Evolutionary conservation across 768 basidiomycete genomes (phyloP).

Genomic region (Suillus lakei): DNA sequence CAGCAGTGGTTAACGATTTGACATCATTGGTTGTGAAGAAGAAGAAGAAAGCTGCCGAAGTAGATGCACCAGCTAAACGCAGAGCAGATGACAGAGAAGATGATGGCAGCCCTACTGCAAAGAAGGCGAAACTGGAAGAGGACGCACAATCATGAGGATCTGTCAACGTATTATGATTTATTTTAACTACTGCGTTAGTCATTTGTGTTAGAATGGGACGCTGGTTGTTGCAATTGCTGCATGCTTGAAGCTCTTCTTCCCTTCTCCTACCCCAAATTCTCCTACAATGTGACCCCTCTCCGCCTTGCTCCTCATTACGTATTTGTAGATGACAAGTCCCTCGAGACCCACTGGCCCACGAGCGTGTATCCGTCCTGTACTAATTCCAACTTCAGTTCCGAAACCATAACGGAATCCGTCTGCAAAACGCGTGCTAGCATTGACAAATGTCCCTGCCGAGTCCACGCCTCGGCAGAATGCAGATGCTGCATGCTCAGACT

Average conservation of each 20-base stretch:
- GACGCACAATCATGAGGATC: conserved; percentile 24
- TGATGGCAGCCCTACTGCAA: conserved; percentile 49
- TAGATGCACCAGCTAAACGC: conserved; percentile 55
- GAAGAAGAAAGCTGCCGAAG: conserved; percentile 59
- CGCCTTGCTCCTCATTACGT: conserved; percentile 81
- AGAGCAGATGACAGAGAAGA: conserved; percentile 64
- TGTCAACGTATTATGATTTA: conserved; percentile 3
- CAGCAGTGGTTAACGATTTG: conserved; percentile 73
- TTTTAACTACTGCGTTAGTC: not conserved
- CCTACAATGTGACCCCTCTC: conserved; percentile 81
- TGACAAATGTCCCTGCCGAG: conserved; percentile 90
- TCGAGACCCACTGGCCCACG: conserved; percentile 95
- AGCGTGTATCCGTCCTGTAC: conserved; percentile 95
- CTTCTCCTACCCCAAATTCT: conserved; percentile 77
- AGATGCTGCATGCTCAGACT: conserved; percentile 64
- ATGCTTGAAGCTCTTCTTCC: conserved; percentile 79
- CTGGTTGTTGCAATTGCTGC: conserved; percentile 23
- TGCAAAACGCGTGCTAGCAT: conserved; percentile 94
- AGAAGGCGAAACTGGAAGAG: conserved; percentile 67
- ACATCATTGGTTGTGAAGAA: conserved; percentile 89
- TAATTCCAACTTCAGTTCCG: conserved; percentile 97
- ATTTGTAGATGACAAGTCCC: conserved; percentile 95
- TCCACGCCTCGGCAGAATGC: conserved; percentile 89
- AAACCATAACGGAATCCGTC: conserved; percentile 98
- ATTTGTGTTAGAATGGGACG: conserved; percentile 28